These are phyloP conservation scores for Chrysosporium queenslandicum DNA, from an alignment of 2,329 filamentous ascomycete species.

Conservation along the genomic window DNA sequence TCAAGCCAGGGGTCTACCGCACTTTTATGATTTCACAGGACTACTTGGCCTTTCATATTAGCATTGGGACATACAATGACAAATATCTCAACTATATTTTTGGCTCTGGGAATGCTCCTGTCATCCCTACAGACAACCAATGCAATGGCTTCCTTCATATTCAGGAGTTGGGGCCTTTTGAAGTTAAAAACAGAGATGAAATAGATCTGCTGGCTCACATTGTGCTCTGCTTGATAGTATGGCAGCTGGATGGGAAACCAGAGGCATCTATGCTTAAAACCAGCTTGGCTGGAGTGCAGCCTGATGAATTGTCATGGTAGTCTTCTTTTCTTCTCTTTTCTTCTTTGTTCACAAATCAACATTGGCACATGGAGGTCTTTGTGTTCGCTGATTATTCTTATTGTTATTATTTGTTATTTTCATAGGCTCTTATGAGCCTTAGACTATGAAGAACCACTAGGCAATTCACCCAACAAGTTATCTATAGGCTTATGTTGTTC, in stretches of 20 bases:
- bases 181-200: neutral
- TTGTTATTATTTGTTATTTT: no score
- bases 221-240: neutral
- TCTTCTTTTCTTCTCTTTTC: no score
- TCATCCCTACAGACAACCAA: neutral
- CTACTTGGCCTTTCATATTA: neutral
- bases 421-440: no score
- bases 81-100: neutral
- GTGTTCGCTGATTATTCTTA: no score
- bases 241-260: neutral
- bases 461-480: no score
- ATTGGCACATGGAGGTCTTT: no score
- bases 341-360: no score
- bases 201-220: neutral
- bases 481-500: no score
- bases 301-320: no score
- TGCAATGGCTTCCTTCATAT: neutral
- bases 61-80: neutral
- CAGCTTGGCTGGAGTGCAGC: no score
- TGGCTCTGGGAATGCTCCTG: neutral
- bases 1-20: neutral
- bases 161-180: neutral
- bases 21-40: conserved; percentile 1
- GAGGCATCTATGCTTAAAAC: neutral
- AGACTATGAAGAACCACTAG: no score